Evolutionary conservation across 106 monocot species (phyloP), one percentile per base, ranked within the genome.

Genomic region (Amphibolis antarctica): DNA sequence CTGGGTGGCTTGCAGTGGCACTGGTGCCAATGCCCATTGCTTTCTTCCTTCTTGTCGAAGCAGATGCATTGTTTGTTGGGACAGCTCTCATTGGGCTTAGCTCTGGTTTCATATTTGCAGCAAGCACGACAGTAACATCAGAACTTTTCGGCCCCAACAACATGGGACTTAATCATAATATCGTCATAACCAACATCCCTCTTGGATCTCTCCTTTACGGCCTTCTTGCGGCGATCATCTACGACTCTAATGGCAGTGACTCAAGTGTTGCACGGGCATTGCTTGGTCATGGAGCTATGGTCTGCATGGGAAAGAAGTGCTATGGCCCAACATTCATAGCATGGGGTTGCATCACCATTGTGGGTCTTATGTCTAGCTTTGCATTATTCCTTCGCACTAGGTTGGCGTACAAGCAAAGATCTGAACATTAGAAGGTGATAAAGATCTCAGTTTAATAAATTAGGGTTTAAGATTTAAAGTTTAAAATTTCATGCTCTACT

Each of bases 101-200:
- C 81, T 92, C 92, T 0, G 92, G 92, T 9, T 92, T 92, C 77
- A 75, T 92, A 48, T 87, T 92, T 36, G 86, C 92, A 1, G 79
- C 84, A 9, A 81, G 86, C 0, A 86, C 87, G 12, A 79, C 86
- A 0, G 71, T 86, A 10, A 92, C 92, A 7, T 83, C 92, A 4
- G 86, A 92, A 56, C 92, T 92, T 43, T 92, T 92, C 20, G 92
- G 92, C 1, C 69, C 84, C 25, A 68, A 68, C 11, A 79, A 81
- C 74, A 65, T 92, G 0, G 92, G 79, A 10, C 75, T 92, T 24
- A 86, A 92, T 72, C 92, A 92, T 76, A 92, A 92, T 75, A 81
- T 92, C 69, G 70, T 92, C 52, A 86, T 92, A 66, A 92, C 84
- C 60, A 92, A 86, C 76, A 87, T 87, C 20, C 86, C 86, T 9